Evolutionary conservation across 2,329 filamentous ascomycete species (phyloP), one percentile per base, ranked within the genome.

Genomic region (Fusarium duplospermum): DNA sequence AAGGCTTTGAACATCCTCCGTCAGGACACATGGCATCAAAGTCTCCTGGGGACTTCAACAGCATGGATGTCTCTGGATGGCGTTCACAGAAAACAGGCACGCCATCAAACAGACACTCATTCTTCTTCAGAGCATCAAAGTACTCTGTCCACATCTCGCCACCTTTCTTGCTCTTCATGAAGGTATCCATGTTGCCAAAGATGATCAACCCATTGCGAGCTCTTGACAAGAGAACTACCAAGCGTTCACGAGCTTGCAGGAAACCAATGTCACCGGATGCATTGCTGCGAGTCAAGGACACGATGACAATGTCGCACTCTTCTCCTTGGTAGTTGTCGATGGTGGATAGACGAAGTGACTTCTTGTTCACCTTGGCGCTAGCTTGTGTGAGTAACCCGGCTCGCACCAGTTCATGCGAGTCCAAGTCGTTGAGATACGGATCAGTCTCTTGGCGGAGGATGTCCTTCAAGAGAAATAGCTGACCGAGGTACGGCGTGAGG

Each of bases 261-360:
- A 95, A 95, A 0, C 93, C 93, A 33, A 94, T 93, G 1, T 94
- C 90, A 0, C 89, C 87, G 0, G 78, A 77, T 0, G 76, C 66
- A 71, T 95, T 95, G 78, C 92, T 93, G 6, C 93, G 84, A 0
- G 92, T 93, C 13, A 95, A 80, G 0, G 91, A 92, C 0, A 85
- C 89, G 9, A 95, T 87, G 0, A 94, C 90, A 18, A 95, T 92
- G 1, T 94, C 89, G 40, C 89, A 91, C 72, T 95, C 93, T 76
- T 95, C 93, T 2, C 93, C 93, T 79, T 95, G 93, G 66, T 93
- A 95, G 70, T 95, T 95, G 70, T 95, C 93, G 61, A 95, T 92
- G 0, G 93, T 94, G 0, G 93, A 93, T 0, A 95, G 84, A 0
- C 87, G 85, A 18, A 94, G 83, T 0, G 79, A 84, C 1, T 83